Base-by-base conservation (phyloP, 106 monocot genomes). In the Ottelia alismoides region DNA sequence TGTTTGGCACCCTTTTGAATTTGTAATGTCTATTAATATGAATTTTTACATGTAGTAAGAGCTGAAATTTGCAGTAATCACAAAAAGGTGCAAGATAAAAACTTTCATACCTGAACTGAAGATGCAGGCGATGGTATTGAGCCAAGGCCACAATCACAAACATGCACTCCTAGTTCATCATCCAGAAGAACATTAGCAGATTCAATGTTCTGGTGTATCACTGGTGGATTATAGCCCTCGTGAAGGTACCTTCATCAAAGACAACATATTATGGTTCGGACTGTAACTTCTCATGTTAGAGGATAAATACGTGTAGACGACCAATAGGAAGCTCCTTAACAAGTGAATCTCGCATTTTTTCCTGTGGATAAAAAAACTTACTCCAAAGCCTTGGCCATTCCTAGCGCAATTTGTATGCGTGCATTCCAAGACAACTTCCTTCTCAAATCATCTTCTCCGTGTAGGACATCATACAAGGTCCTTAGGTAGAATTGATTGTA, bases 301-400 rank as follows among this genome's bases (percentile, higher is more conserved):
- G n/a, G n/a, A n/a, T n/a, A n/a, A n/a, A n/a, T n/a, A n/a, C n/a
- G n/a, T n/a, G n/a, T n/a, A n/a, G n/a, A n/a, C n/a, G n/a, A n/a
- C n/a, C n/a, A n/a, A n/a, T n/a, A n/a, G n/a, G n/a, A n/a, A n/a
- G n/a, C n/a, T n/a, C n/a, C n/a, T n/a, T n/a, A n/a, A n/a, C n/a
- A n/a, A n/a, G n/a, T n/a, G n/a, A n/a, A n/a, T n/a, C n/a, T n/a
- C n/a, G n/a, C n/a, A n/a, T n/a, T n/a, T n/a, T n/a, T n/a, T n/a
- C n/a, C n/a, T n/a, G n/a, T n/a, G n/a, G n/a, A n/a, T n/a, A n/a
- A n/a, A n/a, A n/a, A n/a, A n/a, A n/a, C 85, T 64, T 89, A 96
- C 96, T 96, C 85, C 52, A 96, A 67, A 55, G 89, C 96, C 72
- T 71, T 89, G 52, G 96, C 96, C 54, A 85, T 82, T 57, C 68